A percentile compares a stretch with the other conserved stretches of the same genome.
Conservation (phyloP, 306 rosid genomes). For the Corylus heterophylla region DNA sequence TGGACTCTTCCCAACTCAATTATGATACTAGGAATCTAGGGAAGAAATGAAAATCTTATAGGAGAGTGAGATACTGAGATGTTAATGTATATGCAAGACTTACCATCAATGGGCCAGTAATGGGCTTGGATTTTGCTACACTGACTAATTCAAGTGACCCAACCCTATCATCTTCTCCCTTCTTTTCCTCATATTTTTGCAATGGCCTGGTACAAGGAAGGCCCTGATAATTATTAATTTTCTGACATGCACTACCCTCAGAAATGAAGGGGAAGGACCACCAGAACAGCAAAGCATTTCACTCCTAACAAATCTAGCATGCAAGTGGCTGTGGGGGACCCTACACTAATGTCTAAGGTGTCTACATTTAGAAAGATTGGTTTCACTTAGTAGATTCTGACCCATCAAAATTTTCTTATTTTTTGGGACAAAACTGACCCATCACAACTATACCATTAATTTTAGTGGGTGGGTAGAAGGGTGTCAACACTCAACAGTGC, state of each 20-base stretch:
- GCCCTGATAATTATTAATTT: background rate
- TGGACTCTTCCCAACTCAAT: no score
- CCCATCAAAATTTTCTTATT: slow-evolving; percentile 1
- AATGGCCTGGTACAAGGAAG: background rate
- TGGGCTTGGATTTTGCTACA: background rate
- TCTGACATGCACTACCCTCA: background rate
- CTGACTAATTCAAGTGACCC: background rate
- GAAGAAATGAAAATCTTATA: no score
- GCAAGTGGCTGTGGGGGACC: slow-evolving; percentile 9
- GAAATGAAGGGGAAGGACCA: background rate
- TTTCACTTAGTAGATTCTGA: slow-evolving; percentile 14
- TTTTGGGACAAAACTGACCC: background rate
- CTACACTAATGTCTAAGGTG: slow-evolving; percentile 8
- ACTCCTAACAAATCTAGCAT: slow-evolving; percentile 19
- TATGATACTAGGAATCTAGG: no score
- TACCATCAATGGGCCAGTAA: background rate
- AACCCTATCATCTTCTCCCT: background rate
- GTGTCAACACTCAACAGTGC: slow-evolving; percentile 2
- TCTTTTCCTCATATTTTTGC: background rate
- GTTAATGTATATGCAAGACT: background rate
- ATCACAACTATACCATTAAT: background rate
- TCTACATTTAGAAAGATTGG: slow-evolving; percentile 1
- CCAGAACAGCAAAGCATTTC: background rate
- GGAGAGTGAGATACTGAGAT: no score
- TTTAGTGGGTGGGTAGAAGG: slow-evolving; percentile 20